Percentiles rank a stretch among this genome's conserved stretches.
phyloP scores from a whole-genome alignment of 768 basidiomycete species.

The Boletus edulis region DNA sequence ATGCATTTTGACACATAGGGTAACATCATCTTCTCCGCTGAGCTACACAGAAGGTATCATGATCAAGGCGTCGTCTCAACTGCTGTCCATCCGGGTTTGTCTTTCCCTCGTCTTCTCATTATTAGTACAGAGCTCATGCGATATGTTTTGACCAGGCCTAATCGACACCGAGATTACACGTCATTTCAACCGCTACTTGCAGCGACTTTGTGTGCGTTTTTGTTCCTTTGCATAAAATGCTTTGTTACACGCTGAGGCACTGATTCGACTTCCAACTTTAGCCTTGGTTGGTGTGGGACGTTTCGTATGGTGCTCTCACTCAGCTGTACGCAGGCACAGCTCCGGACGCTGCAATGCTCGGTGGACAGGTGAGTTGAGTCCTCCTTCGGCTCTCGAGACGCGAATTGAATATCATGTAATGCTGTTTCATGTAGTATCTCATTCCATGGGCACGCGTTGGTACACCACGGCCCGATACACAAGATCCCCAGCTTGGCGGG shows the following conservation, averaged over 20 bases:
- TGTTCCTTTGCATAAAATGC: background rate
- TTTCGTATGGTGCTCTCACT: constrained; percentile 6
- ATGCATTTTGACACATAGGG: constrained; percentile 37
- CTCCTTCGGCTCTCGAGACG: background rate
- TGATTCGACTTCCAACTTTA: background rate
- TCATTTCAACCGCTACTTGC: background rate
- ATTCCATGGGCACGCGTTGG: constrained; percentile 7
- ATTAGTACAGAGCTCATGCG: background rate
- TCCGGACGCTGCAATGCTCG: background rate
- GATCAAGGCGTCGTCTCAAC: constrained; percentile 45
- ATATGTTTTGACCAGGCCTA: background rate
- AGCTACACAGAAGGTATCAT: constrained; percentile 44
- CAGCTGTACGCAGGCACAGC: constrained; percentile 10
- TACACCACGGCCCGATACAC: background rate
- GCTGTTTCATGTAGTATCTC: background rate
- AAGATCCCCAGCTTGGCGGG: constrained; percentile 7
- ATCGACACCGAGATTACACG: constrained; percentile 4
- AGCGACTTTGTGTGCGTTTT: constrained; percentile 1
- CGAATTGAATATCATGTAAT: background rate
- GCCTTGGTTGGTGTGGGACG: background rate
- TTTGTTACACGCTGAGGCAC: too few species aligned
- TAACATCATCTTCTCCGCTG: constrained; percentile 42
- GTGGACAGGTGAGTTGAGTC: constrained; percentile 1
- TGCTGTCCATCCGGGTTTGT: constrained; percentile 42
- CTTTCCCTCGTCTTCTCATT: background rate